Evolutionary conservation across 148 eudicot genomes (phyloP), one percentile per base, ranked within the genome.

Genomic region (Fallopia convolvulus): DNA sequence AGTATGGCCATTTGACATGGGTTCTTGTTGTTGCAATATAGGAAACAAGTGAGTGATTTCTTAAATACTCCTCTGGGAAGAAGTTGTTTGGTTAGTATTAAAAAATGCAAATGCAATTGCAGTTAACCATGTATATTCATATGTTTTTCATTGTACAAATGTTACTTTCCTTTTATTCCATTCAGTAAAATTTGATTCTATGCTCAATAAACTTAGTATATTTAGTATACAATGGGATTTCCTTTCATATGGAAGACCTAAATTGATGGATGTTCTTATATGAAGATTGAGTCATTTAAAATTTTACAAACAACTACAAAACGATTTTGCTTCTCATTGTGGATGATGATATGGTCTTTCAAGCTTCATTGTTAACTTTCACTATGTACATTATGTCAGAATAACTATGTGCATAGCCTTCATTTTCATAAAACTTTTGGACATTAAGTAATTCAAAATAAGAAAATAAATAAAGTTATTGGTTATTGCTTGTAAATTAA

Each of bases 61-160:
- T 77, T 87, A 77, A 86, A 90, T 65, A 81, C 97, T 61, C 97
- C 97, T 6, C 15, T 95, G 61, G 97, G 99, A 66, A 85, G 80
- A 77, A 86, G 87, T 78, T 86, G 79, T 63, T 71, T 89, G 73
- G 99, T 95, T 80, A 88, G 95, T 86, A 77, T 78, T 44, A 6
- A n/a, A n/a, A n/a, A n/a, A n/a, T n/a, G 44, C 52, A 13, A 75
- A 65, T 26, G n/a, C 21, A 66, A 66, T 6, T 56, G 11, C 41
- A 53, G 68, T 49, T 58, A 8, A 21, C 26, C 65, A 21, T 58
- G 5, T 21, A 49, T 65, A 56, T 76, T n/a, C 55, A 23, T 76
- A 20, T 61, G 15, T 72, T 40, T 41, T 79, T 76, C 48, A 23
- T 49, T 74, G 32, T 48, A 12, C 39, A 77, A n/a, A 2, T 66